These are phyloP conservation scores for Oryza glumipatula DNA, from an alignment of 176 grass and related monocot species.

Conservation along the genomic window DNA sequence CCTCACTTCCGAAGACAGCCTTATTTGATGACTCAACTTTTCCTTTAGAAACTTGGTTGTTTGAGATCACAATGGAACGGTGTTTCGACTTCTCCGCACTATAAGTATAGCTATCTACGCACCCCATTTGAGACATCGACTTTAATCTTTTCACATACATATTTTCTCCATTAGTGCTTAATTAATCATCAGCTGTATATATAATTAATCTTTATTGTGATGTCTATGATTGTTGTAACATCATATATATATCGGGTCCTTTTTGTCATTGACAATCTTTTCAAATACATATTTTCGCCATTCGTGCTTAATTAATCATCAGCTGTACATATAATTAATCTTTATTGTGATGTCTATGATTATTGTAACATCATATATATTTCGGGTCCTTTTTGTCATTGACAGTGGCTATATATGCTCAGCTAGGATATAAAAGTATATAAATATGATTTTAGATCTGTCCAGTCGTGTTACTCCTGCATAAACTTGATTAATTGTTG, in stretches of 20 bases:
- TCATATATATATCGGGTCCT: neutral
- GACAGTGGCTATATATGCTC: neutral
- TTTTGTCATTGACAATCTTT: neutral
- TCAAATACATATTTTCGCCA: neutral
- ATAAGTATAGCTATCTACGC: neutral
- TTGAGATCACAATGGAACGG: too few species aligned
- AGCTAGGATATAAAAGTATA: neutral
- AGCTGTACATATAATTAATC: neutral
- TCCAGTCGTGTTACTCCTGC: neutral
- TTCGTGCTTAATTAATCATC: neutral
- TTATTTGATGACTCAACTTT: neutral
- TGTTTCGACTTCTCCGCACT: neutral
- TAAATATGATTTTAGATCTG: slow-evolving; percentile 9
- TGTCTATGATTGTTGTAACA: neutral
- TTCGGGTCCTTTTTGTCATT: neutral
- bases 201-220: neutral
- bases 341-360: neutral
- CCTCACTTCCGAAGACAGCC: too few species aligned
- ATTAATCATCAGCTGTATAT: neutral
- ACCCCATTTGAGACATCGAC: neutral
- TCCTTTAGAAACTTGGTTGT: neutral
- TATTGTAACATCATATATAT: neutral
- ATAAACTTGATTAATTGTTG: slow-evolving; percentile 24
- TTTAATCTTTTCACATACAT: neutral
- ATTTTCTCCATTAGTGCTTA: neutral